Conservation (phyloP, 345 rosid genomes). For the Gossypium stocksii region DNA sequence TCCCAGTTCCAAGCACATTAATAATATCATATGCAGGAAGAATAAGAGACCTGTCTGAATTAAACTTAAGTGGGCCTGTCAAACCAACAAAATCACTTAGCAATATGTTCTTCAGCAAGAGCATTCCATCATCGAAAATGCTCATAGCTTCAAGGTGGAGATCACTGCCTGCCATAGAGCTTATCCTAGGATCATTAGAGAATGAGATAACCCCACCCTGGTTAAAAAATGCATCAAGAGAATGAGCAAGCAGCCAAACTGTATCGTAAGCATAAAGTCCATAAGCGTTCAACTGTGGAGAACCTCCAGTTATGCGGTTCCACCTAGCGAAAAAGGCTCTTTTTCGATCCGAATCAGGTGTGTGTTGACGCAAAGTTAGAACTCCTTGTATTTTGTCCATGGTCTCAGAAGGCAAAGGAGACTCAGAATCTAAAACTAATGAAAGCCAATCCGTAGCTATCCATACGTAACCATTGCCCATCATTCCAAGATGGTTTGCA, state of each 20-base stretch:
- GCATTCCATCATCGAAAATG: conserved; percentile 54
- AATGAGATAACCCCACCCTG: conserved; percentile 73
- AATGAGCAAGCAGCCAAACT: conserved; percentile 79
- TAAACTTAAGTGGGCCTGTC: conserved; percentile 69
- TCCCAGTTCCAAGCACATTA: conserved; percentile 83
- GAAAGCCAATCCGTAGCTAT: conserved; percentile 92
- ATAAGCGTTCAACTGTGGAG: conserved; percentile 62
- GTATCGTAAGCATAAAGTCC: conserved; percentile 90
- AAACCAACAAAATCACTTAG: conserved; percentile 62
- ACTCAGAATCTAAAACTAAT: conserved; percentile 48
- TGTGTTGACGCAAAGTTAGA: conserved; percentile 72
- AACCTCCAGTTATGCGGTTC: conserved; percentile 48
- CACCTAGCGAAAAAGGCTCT: conserved; percentile 58
- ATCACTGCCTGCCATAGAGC: conserved; percentile 33
- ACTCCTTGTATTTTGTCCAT: conserved; percentile 78
- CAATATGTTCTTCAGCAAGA: conserved; percentile 55
- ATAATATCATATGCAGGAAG: conserved; percentile 77
- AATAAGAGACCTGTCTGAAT: conserved; percentile 45
- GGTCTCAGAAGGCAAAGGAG: conserved; percentile 53
- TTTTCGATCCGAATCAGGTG: conserved; percentile 60
- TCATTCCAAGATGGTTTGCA: conserved; percentile 79
- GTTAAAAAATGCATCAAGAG: conserved; percentile 62
- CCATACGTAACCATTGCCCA: conserved; percentile 94
- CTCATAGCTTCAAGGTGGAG: conserved; percentile 75
- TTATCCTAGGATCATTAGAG: conserved; percentile 65